Base-by-base conservation (phyloP, 768 basidiomycete species). In the Tricholoma sp. region DNA sequence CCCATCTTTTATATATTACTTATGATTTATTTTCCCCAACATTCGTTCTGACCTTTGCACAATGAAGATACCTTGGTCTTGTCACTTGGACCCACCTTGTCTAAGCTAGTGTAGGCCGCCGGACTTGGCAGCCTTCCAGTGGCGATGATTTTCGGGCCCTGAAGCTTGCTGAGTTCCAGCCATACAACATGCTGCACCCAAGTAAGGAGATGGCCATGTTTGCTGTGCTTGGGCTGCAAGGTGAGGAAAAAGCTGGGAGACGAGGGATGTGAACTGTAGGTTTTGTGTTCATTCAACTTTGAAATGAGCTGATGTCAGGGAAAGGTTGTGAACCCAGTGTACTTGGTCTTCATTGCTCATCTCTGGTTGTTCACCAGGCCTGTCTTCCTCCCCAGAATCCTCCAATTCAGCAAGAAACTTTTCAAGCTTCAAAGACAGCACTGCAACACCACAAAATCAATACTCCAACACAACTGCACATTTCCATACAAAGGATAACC, bases 391-490 rank as follows among this genome's bases (percentile, higher is more conserved):
- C 13, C 76, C 77, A 12, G 71, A 72, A 15, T 71, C 72, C 32
- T 76, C 70, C 28, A 84, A 69, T 50, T 74, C 74, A 0, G 71
- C 74, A 52, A 84, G 80, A 72, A 74, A 78, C 61, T 66, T 78
- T 70, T 79, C 80, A 48, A 80, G 70, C 61, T 85, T 85, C 49
- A 92, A 74, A 2, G 86, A 86, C 13, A 92, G 73, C 11, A 75
- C 68, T 69, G 61, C 32, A 41, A 7, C 36, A 54, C 11, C 6
- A 50, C 12, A 64, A 58, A 9, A 18, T 49, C 37, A 37, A 12
- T 13, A 41, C 24, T 24, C 53, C 42, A 57, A 53, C 18, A 20
- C 28, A 3, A 13, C 6, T 2, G 29, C 18, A 15, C 12, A 3
- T 5, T 8, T 9, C 24, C 24, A 17, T 32, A 39, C 3, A 36